phyloP scores from a whole-genome alignment of 2,329 filamentous ascomycete species.

The Phoma herbarum region DNA sequence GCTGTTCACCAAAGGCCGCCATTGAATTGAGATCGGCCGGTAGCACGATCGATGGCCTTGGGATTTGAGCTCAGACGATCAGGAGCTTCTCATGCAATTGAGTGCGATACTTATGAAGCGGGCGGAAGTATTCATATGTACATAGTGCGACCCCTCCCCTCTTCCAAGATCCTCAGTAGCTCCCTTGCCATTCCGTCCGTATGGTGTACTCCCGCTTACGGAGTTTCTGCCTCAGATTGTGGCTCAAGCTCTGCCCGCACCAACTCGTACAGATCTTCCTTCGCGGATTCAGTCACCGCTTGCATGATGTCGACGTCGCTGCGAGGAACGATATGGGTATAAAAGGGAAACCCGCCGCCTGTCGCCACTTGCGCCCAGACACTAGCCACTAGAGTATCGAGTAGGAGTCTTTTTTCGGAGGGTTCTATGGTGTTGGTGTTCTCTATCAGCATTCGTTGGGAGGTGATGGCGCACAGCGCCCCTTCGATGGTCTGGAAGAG shows the following conservation, averaged over 20 bases:
- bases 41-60: too few species aligned
- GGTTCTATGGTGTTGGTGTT: not conserved
- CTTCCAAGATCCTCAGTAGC: not conserved
- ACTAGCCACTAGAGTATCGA: not conserved
- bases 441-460: not conserved
- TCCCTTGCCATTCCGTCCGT: not conserved
- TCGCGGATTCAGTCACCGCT: not conserved
- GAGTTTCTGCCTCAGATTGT: not conserved
- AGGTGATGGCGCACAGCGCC: not conserved
- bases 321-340: not conserved
- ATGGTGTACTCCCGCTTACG: not conserved
- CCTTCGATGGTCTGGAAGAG: not conserved
- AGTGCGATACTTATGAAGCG: too few species aligned
- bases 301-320: not conserved
- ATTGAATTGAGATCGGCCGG: too few species aligned
- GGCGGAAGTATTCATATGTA: too few species aligned
- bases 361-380: not conserved
- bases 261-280: not conserved
- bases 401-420: not conserved
- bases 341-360: not conserved
- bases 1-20: too few species aligned
- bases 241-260: not conserved
- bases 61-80: too few species aligned
- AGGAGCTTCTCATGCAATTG: too few species aligned
- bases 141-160: too few species aligned